Evolutionary conservation across 441 rosid species (phyloP).

Genomic region (Theobroma grandiflorum): DNA sequence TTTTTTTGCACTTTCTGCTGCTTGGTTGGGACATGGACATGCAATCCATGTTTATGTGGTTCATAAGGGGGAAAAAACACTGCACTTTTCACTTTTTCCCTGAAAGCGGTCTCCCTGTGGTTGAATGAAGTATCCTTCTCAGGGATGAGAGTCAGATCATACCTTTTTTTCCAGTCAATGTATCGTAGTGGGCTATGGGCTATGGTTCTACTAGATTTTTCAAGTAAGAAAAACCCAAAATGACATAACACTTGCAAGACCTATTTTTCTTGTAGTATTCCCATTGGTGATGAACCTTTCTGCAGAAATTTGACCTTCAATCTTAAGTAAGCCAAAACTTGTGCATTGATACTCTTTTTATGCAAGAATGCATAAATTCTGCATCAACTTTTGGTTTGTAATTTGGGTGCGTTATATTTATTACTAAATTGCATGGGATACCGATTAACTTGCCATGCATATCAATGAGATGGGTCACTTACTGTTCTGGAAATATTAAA

Average conservation of each 20-base stretch:
- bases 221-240: background rate
- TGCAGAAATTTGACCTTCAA: slow-evolving; percentile 3
- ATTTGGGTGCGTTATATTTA: background rate
- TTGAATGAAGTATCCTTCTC: background rate
- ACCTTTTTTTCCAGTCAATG: background rate
- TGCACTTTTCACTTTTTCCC: background rate
- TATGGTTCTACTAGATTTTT: background rate
- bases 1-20: background rate
- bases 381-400: slow-evolving; percentile 3
- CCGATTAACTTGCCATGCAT: background rate
- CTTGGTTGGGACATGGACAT: background rate
- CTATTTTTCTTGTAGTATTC: background rate
- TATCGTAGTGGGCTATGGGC: background rate
- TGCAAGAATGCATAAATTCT: background rate
- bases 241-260: background rate
- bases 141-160: background rate
- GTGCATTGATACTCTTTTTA: background rate
- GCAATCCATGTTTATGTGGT: background rate
- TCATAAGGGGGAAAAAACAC: background rate
- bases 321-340: background rate
- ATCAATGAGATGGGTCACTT: background rate
- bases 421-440: background rate
- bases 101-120: background rate
- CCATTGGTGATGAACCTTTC: background rate
- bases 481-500: background rate